Conservation (phyloP, 345 rosid genomes). For the Citrus maxima region DNA sequence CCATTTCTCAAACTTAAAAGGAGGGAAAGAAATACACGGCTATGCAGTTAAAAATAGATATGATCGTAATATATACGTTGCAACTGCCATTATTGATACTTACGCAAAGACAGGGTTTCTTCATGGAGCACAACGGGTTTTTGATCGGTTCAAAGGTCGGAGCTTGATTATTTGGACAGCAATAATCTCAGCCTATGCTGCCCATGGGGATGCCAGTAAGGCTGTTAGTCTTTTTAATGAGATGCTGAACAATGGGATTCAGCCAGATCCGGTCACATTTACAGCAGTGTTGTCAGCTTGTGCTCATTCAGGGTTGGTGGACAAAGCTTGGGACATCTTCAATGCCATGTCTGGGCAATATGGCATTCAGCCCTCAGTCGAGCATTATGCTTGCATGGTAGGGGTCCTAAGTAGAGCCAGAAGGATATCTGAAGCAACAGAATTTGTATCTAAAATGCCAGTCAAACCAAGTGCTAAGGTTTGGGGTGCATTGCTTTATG, state of each 20-base stretch:
- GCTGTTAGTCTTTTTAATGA: slow-evolving; percentile 49
- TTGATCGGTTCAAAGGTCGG: slow-evolving; percentile 47
- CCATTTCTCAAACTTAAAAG: slow-evolving; percentile 55
- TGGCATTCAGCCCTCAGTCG: slow-evolving; percentile 51
- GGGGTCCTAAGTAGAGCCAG: slow-evolving; percentile 74
- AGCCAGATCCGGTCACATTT: slow-evolving; percentile 70
- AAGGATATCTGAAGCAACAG: slow-evolving; percentile 66
- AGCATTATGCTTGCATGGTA: slow-evolving; percentile 87
- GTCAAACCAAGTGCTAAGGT: slow-evolving; percentile 65
- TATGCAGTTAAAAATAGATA: slow-evolving; percentile 55
- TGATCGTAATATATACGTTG: slow-evolving; percentile 52
- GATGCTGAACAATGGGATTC: slow-evolving; percentile 50
- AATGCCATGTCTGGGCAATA: slow-evolving; percentile 44
- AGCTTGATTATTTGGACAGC: slow-evolving; percentile 88
- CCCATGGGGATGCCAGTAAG: slow-evolving; percentile 62
- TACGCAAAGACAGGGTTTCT: slow-evolving; percentile 75
- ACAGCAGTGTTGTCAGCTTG: slow-evolving; percentile 75
- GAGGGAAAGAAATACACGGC: slow-evolving; percentile 71
- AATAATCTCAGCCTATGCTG: slow-evolving; percentile 69
- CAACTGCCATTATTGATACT: slow-evolving; percentile 66
- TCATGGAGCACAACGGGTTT: slow-evolving; percentile 50
- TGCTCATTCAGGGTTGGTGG: slow-evolving; percentile 67
- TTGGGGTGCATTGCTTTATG: slow-evolving; percentile 86
- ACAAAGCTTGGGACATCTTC: slow-evolving; percentile 55
- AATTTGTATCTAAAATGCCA: slow-evolving; percentile 67